A percentile compares a stretch with the other conserved stretches of the same genome.
Conservation (phyloP, 306 rosid genomes). For the Acacia crassicarpa region DNA sequence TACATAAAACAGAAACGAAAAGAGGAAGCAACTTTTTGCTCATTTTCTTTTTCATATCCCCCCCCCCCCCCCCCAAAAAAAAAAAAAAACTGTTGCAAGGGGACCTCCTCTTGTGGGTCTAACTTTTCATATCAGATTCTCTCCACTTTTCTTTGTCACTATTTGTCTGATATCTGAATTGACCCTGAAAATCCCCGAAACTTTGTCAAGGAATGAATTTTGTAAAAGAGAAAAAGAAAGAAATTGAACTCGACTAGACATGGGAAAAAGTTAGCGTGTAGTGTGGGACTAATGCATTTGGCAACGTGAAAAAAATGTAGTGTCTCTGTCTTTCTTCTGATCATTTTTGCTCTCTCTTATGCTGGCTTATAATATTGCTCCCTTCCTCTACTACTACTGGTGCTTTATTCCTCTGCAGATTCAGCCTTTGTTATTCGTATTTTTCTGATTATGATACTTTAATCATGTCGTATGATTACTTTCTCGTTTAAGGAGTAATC, state of each 20-base stretch:
- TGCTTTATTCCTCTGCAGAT: conserved; percentile 38
- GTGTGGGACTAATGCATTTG: conserved; percentile 23
- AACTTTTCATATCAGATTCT: conserved; percentile 31
- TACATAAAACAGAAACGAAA: conserved; percentile 5
- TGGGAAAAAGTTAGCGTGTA: conserved; percentile 24
- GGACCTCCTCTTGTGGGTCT: conserved; percentile 10
- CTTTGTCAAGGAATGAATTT: conserved; percentile 36
- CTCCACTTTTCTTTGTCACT: conserved; percentile 24
- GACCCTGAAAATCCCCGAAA: conserved; percentile 30
- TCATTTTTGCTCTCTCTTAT: not conserved
- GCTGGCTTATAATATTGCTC: conserved; percentile 22
- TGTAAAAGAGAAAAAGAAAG: conserved; percentile 21
- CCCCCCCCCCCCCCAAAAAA: too few species aligned
- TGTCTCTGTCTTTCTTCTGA: conserved; percentile 19
- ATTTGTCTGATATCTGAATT: conserved; percentile 28
- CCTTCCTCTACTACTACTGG: conserved; percentile 25
- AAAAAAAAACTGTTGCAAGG: not conserved
- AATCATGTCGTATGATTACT: conserved; percentile 17
- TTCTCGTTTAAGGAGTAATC: not conserved
- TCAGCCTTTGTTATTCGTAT: conserved; percentile 20
- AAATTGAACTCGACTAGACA: conserved; percentile 38
- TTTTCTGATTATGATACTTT: conserved; percentile 22
- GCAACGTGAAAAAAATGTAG: conserved; percentile 27
- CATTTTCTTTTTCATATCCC: not conserved
- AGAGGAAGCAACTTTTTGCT: not conserved